Percentiles rank a stretch among this genome's conserved stretches.
Evolutionary conservation across 1,284 basidiomycete species (phyloP).

Genomic region (Kalmanozyma brasiliensis): DNA sequence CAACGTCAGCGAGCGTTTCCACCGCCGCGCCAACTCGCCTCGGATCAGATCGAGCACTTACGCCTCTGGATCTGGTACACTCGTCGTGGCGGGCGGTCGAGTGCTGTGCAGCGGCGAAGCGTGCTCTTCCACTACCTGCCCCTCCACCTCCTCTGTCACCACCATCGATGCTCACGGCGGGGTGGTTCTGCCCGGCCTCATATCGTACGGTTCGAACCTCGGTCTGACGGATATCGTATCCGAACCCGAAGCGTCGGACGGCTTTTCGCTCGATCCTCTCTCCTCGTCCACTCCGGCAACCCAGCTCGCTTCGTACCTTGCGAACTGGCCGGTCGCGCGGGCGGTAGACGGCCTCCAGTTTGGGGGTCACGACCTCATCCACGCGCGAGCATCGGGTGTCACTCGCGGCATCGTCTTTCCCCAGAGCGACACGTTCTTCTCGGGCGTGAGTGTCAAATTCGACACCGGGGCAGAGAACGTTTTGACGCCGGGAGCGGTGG

Average conservation of each 20-base stretch:
- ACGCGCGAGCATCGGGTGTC: slow-evolving; percentile 72
- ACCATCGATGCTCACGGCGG: slow-evolving; percentile 44
- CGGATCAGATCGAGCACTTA: slow-evolving; percentile 10
- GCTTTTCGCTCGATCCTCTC: slow-evolving; percentile 29
- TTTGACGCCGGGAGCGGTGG: slow-evolving; percentile 75
- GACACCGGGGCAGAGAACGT: slow-evolving; percentile 36
- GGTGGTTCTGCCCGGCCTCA: slow-evolving; percentile 45
- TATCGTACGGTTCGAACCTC: slow-evolving; percentile 53
- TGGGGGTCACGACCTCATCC: slow-evolving; percentile 56
- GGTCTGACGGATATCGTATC: slow-evolving; percentile 59
- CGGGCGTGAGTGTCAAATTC: slow-evolving; percentile 70
- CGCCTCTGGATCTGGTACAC: neutral
- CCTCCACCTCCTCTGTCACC: neutral
- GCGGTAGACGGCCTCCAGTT: slow-evolving; percentile 58
- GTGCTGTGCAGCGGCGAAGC: slow-evolving; percentile 39
- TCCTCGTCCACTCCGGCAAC: slow-evolving; percentile 11
- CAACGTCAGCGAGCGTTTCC: slow-evolving; percentile 47
- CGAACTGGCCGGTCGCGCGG: slow-evolving; percentile 27
- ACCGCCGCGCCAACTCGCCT: slow-evolving; percentile 2
- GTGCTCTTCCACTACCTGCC: slow-evolving; percentile 8
- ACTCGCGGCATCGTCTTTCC: slow-evolving; percentile 73
- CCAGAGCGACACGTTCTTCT: slow-evolving; percentile 69
- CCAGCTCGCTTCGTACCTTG: too few relatives aligned
- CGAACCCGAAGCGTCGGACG: slow-evolving; percentile 52
- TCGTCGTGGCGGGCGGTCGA: slow-evolving; percentile 45